Evolutionary conservation across 2,329 filamentous ascomycete species (phyloP), one percentile per base, ranked within the genome.

Genomic region (Alternaria gaisen): DNA sequence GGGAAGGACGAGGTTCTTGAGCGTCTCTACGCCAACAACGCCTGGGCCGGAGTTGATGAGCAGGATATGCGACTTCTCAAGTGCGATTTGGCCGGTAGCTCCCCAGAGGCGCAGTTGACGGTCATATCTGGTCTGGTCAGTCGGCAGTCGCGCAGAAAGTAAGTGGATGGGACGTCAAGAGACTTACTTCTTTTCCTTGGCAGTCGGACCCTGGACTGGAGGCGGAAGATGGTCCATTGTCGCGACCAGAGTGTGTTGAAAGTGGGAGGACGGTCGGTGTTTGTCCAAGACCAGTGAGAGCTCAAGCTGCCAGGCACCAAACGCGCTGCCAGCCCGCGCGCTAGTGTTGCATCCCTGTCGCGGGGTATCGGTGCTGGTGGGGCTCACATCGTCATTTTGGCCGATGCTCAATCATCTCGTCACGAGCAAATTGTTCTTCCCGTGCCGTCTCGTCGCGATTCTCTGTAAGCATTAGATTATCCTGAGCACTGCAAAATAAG

Each of bases 1-100:
- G 58, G 95, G 95, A 9, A 99, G 83, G 3, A 99, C 92, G n/a
- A 99, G 87, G 76, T 99, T 99, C 84, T 99, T 99, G 63, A 99
- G 85, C 0, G 94, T 90, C 80, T 99, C 95, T 12, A 96, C 86
- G 14, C 94, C 95, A 34, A 93, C 91, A 2, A 93, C 91, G 10
- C 94, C 94, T n/a, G 90, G 82, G 2, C 93, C 91, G 1, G 91
- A 92, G 79, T 97, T 97, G 62, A 99, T 83, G 5, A 99, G 85
- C 12, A 98, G 86, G n/a, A 99, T 90, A 69, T 96, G 91, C 22
- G 95, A 92, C 58, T 93, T 88, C 79, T 99, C 96, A 2, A 99
- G 85, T 16, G 94, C 94, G 68, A 90, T 86, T 78, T 99, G 95
- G 18, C 95, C 95, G 52, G 88, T 92, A 42, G 94, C 93, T 63